A percentile compares a stretch with the other conserved stretches of the same genome.
Evolutionary conservation across 2,329 filamentous ascomycete genomes (phyloP).

Genomic region (Verticillium isaacii): DNA sequence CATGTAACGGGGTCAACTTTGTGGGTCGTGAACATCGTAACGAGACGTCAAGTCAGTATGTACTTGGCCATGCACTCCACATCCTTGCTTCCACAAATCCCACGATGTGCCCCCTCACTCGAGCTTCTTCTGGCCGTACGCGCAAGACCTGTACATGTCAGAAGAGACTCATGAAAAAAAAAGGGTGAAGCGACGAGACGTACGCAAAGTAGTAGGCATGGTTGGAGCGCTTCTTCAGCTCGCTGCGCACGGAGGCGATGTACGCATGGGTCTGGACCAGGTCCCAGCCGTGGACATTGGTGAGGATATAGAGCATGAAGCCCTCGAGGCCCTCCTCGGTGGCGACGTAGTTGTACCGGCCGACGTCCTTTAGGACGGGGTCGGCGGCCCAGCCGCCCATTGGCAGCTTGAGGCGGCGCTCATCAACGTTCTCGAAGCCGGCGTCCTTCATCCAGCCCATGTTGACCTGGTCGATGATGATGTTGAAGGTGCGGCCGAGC

Average conservation of each 20-base stretch:
- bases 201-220: conserved; percentile 1
- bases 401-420: conserved; percentile 35
- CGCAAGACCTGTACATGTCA: no score
- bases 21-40: no score
- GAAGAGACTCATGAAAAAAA: no score
- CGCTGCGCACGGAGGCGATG: not conserved
- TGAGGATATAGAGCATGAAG: conserved; percentile 5
- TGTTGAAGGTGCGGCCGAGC: conserved; percentile 20
- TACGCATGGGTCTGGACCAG: not conserved
- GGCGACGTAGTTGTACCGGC: conserved; percentile 22
- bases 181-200: not conserved
- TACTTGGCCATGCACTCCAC: no score
- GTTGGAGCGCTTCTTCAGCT: conserved; percentile 1
- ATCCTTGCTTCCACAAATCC: no score
- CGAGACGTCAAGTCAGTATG: no score
- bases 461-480: conserved; percentile 10
- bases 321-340: conserved; percentile 24
- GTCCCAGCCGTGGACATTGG: not conserved
- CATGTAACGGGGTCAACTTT: no score
- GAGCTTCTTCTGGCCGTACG: no score
- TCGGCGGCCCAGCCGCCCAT: conserved; percentile 43
- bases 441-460: conserved; percentile 22
- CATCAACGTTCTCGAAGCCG: conserved; percentile 33
- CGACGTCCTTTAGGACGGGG: conserved; percentile 36
- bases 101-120: no score